These are phyloP conservation scores for Xylaria venustula DNA, from an alignment of 495 filamentous ascomycete genomes.

Conservation along the genomic window DNA sequence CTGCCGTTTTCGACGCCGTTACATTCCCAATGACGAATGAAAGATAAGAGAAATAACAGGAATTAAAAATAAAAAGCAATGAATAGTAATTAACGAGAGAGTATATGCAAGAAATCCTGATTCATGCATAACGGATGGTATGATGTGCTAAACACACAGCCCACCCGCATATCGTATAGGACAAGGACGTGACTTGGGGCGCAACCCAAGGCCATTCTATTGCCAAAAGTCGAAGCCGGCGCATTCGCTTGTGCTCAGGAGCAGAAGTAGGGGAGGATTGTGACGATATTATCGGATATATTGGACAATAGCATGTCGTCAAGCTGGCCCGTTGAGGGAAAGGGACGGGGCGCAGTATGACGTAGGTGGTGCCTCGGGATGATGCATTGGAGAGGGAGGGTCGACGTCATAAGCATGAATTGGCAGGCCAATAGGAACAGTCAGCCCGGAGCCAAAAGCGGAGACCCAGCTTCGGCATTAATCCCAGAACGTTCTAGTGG, in stretches of 20 bases:
- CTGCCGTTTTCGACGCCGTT: neutral
- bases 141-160: conserved; percentile 1
- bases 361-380: conserved; percentile 30
- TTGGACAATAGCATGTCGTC: conserved; percentile 8
- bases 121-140: neutral
- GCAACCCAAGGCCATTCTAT: no score
- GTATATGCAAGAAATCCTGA: conserved; percentile 13
- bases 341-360: conserved; percentile 16
- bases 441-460: neutral
- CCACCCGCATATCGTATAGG: neutral
- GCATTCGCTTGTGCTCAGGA: conserved; percentile 3
- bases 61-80: neutral
- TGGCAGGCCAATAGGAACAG: neutral
- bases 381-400: conserved; percentile 18
- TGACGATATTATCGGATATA: conserved; percentile 1
- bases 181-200: no score
- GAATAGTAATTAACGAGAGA: neutral
- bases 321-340: neutral
- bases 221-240: no score
- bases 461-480: neutral
- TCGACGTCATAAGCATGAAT: conserved; percentile 5
- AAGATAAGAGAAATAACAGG: neutral
- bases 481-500: neutral
- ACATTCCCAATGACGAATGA: neutral
- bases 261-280: conserved; percentile 1